Percentiles rank a stretch among this genome's conserved stretches.
phyloP scores from a whole-genome alignment of 345 rosid species.

The Cardamine occulta region DNA sequence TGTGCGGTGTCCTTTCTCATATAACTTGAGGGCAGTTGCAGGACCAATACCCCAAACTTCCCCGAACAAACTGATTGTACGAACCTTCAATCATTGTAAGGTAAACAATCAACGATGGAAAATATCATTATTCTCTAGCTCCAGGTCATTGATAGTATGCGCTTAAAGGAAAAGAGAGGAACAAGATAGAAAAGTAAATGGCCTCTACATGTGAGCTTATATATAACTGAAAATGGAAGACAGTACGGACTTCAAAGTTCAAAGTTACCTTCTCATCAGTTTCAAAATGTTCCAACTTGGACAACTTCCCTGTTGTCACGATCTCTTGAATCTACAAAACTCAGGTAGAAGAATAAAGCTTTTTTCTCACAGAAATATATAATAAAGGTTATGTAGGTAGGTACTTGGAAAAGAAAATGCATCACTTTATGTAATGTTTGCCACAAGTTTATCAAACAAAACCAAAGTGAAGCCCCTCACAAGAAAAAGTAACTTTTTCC shows the following conservation, averaged over 20 bases:
- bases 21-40: conserved; percentile 86
- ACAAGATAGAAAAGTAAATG: conserved; percentile 1
- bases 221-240: conserved; percentile 9
- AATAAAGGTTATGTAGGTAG: background rate
- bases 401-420: conserved; percentile 1
- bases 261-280: conserved; percentile 82
- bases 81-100: conserved; percentile 57
- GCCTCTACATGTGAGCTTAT: conserved; percentile 7
- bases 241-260: background rate
- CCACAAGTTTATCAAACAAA: conserved; percentile 6
- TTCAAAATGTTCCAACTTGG: conserved; percentile 95
- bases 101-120: background rate
- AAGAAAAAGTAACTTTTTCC: too few relatives aligned
- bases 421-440: background rate
- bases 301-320: conserved; percentile 76
- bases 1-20: conserved; percentile 85
- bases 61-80: conserved; percentile 79
- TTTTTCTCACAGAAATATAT: conserved; percentile 11
- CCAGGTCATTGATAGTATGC: conserved; percentile 2
- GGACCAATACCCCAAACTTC: conserved; percentile 99
- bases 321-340: conserved; percentile 89
- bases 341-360: conserved; percentile 10
- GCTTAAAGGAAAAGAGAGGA: background rate
- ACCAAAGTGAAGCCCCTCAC: background rate
- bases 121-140: conserved; percentile 12